These are phyloP conservation scores for Pyrenophora tritici-repentis DNA, from an alignment of 2,329 filamentous ascomycete species.

Conservation along the genomic window DNA sequence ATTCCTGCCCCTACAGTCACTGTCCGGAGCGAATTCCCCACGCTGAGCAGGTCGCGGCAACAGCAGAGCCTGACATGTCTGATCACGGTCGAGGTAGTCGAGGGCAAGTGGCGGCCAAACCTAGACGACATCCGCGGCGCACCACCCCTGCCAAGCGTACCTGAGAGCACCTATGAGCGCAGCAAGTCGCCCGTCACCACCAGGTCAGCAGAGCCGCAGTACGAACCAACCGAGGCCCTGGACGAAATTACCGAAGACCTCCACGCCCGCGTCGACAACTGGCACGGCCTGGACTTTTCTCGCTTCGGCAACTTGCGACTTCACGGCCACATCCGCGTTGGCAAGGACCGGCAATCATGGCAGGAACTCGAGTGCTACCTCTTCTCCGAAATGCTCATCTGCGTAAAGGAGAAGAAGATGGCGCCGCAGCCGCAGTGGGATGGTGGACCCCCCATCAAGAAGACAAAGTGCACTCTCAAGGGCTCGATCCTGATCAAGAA, in stretches of 20 bases:
- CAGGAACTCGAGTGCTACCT: slow-evolving; percentile 97
- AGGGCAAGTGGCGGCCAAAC: slow-evolving; percentile 87
- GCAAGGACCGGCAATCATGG: slow-evolving; percentile 96
- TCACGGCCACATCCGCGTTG: slow-evolving; percentile 87
- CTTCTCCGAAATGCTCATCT: slow-evolving; percentile 99
- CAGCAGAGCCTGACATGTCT: slow-evolving; percentile 95
- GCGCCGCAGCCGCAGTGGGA: slow-evolving; percentile 68
- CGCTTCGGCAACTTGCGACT: slow-evolving; percentile 91
- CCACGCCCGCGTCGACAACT: slow-evolving; percentile 90
- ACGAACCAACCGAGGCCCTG: slow-evolving; percentile 75
- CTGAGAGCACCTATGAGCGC: slow-evolving; percentile 50
- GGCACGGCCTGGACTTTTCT: slow-evolving; percentile 93
- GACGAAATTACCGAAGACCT: slow-evolving; percentile 87
- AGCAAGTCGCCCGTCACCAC: slow-evolving; percentile 64
- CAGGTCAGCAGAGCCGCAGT: slow-evolving; percentile 57
- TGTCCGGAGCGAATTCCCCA: slow-evolving; percentile 95
- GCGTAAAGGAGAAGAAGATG: slow-evolving; percentile 94
- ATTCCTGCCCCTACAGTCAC: slow-evolving; percentile 92
- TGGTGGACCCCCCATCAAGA: slow-evolving; percentile 60
- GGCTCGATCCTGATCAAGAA: slow-evolving; percentile 98
- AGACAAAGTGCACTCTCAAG: slow-evolving; percentile 84
- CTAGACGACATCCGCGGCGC: slow-evolving; percentile 72
- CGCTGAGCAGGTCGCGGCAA: slow-evolving; percentile 85
- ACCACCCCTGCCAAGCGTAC: slow-evolving; percentile 57
- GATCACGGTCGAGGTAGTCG: slow-evolving; percentile 89